Evolutionary conservation across 2,329 filamentous ascomycete species (phyloP).

Genomic region (Falciphora oryzae): DNA sequence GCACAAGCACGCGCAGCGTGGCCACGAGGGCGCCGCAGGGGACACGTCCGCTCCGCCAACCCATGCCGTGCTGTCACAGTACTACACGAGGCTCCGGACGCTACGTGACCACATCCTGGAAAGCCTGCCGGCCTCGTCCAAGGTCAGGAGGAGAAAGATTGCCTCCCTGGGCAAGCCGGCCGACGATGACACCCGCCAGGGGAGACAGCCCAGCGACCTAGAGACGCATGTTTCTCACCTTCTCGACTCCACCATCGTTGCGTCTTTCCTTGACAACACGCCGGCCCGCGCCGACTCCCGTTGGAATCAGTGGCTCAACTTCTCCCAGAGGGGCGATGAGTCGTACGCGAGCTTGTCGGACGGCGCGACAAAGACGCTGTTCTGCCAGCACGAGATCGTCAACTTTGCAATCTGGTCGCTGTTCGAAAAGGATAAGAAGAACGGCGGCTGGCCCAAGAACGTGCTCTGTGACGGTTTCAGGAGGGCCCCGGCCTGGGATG

Average conservation of each 20-base stretch:
- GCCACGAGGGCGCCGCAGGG: slow-evolving; percentile 7
- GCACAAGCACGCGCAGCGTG: slow-evolving; percentile 8
- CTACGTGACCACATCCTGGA: slow-evolving; percentile 66
- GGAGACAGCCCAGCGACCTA: slow-evolving; percentile 15
- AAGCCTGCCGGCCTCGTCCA: slow-evolving; percentile 62
- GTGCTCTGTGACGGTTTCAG: slow-evolving; percentile 80
- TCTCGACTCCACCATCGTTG: slow-evolving; percentile 67
- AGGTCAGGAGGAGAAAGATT: slow-evolving; percentile 53
- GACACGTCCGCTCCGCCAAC: slow-evolving; percentile 17
- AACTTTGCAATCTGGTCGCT: slow-evolving; percentile 73
- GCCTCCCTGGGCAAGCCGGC: slow-evolving; percentile 32
- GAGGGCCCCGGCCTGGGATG: slow-evolving; percentile 29
- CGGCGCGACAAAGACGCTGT: slow-evolving; percentile 36
- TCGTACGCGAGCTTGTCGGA: slow-evolving; percentile 48
- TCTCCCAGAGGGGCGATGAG: slow-evolving; percentile 58
- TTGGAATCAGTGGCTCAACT: slow-evolving; percentile 51
- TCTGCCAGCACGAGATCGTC: slow-evolving; percentile 65
- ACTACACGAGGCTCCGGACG: slow-evolving; percentile 60
- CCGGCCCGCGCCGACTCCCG: slow-evolving; percentile 29
- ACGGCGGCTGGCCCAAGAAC: slow-evolving; percentile 56
- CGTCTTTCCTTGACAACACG: slow-evolving; percentile 29
- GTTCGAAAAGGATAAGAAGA: slow-evolving; percentile 52
- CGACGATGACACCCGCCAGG: slow-evolving; percentile 12
- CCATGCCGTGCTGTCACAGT: slow-evolving; percentile 62
- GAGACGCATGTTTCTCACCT: slow-evolving; percentile 46